These are phyloP conservation scores for Hypoxylon rickii DNA, from an alignment of 495 filamentous ascomycete genomes.

Conservation along the genomic window DNA sequence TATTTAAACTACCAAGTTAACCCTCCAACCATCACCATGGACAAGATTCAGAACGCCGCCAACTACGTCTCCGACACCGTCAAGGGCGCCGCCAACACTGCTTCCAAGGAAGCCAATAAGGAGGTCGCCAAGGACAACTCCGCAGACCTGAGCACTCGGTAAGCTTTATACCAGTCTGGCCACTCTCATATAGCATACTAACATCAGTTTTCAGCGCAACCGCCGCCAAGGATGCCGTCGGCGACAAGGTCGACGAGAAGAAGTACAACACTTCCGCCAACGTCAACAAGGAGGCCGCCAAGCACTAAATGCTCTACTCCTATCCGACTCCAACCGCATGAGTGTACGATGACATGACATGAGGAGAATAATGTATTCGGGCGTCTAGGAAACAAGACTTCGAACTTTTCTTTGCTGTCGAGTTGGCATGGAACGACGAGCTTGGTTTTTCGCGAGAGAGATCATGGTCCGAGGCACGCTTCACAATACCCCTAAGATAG, in stretches of 20 bases:
- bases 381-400: conserved; percentile 25
- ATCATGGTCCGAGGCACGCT: conserved; percentile 19
- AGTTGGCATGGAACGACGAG: conserved; percentile 26
- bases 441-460: conserved; percentile 19
- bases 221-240: conserved; percentile 60
- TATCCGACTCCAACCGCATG: conserved; percentile 6
- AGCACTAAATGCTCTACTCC: conserved; percentile 51
- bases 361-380: conserved; percentile 2
- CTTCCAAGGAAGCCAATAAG: conserved; percentile 72
- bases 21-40: conserved; percentile 53
- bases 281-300: conserved; percentile 60
- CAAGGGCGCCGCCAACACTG: conserved; percentile 49
- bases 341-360: conserved; percentile 34
- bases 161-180: conserved; percentile 24
- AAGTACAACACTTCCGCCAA: conserved; percentile 59
- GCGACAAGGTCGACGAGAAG: conserved; percentile 61
- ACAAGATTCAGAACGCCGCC: conserved; percentile 62
- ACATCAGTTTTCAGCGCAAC: conserved; percentile 44
- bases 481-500: conserved; percentile 43
- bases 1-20: conserved; percentile 36
- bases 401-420: conserved; percentile 25
- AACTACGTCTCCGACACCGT: conserved; percentile 66
- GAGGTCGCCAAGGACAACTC: conserved; percentile 63
- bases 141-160: conserved; percentile 56
- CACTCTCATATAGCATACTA: conserved; percentile 8